Conservation (phyloP, 768 basidiomycete species). For the Lentinula raphanica region DNA sequence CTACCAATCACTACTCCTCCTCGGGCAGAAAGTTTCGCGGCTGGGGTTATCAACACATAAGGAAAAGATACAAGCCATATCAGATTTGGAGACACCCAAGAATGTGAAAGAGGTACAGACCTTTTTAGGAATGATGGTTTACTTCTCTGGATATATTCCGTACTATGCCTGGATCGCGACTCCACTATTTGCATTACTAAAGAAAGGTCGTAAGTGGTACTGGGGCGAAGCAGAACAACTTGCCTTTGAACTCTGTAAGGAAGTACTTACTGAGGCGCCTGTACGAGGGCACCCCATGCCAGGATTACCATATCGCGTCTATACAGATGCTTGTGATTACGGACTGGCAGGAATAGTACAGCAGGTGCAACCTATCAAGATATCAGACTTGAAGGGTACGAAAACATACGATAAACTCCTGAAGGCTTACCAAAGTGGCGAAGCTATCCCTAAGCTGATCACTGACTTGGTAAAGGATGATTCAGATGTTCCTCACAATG, state of each 20-base stretch:
- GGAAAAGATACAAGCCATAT: constrained; percentile 18
- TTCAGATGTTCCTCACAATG: background rate
- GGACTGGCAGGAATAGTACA: background rate
- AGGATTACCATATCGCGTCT: background rate
- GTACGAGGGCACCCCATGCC: background rate
- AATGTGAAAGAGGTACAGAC: constrained; percentile 14
- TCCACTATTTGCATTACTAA: background rate
- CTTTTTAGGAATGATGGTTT: constrained; percentile 23
- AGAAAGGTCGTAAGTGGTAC: background rate
- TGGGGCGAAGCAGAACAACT: background rate
- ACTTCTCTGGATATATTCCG: constrained; percentile 23
- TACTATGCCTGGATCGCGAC: constrained; percentile 19
- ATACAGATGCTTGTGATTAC: background rate
- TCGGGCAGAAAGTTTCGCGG: constrained; percentile 9
- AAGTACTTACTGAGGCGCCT: background rate
- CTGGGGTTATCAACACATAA: constrained; percentile 13
- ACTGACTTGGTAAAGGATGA: background rate
- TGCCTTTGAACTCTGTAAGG: background rate
- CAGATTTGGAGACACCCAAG: constrained; percentile 6
- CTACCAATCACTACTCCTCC: constrained; percentile 17
- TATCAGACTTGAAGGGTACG: background rate
- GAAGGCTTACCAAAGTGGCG: background rate
- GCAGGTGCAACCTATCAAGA: background rate
- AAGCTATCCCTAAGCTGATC: background rate
- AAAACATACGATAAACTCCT: background rate